Evolutionary conservation across 805 yeast genomes (phyloP).

Genomic region (Saccharomyces cerevisiae): DNA sequence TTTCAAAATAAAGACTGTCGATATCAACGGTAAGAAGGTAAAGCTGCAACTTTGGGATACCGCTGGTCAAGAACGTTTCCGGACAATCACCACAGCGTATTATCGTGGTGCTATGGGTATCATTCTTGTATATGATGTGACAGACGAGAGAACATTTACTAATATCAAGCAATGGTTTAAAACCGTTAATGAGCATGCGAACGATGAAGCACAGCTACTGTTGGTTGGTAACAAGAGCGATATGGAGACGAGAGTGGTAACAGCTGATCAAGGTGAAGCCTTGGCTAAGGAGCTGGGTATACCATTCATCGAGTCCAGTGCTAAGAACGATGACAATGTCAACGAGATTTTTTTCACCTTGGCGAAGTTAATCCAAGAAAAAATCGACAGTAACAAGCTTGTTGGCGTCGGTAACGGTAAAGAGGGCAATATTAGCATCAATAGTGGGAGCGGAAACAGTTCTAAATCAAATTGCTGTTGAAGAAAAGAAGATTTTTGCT

Average conservation of each 20-base stretch:
- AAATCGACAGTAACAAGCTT: slow-evolving; percentile 42
- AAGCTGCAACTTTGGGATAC: slow-evolving; percentile 96
- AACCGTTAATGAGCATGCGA: slow-evolving; percentile 93
- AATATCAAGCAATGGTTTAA: slow-evolving; percentile 92
- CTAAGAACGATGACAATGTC: slow-evolving; percentile 87
- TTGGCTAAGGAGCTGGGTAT: slow-evolving; percentile 80
- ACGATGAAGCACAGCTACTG: slow-evolving; percentile 88
- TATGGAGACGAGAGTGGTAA: slow-evolving; percentile 77
- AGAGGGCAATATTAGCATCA: slow-evolving; percentile 29
- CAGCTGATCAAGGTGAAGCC: slow-evolving; percentile 82
- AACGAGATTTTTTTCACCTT: slow-evolving; percentile 85
- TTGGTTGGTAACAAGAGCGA: slow-evolving; percentile 95
- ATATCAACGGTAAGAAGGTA: slow-evolving; percentile 83
- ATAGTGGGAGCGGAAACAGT: slow-evolving; percentile 41
- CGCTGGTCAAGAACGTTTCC: slow-evolving; percentile 94
- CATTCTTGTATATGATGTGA: slow-evolving; percentile 73
- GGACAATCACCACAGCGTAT: slow-evolving; percentile 90
- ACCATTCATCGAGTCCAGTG: slow-evolving; percentile 93
- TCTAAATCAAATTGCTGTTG: slow-evolving; percentile 48
- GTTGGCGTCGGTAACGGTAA: slow-evolving; percentile 51
- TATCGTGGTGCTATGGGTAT: slow-evolving; percentile 88
- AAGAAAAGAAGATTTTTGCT: slow-evolving; percentile 4
- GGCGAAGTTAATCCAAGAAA: slow-evolving; percentile 79
- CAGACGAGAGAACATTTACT: slow-evolving; percentile 85
- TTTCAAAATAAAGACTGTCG: slow-evolving; percentile 93